These are phyloP conservation scores for Barnettozyma sucrosica DNA, from an alignment of 805 yeast species.

Conservation along the genomic window DNA sequence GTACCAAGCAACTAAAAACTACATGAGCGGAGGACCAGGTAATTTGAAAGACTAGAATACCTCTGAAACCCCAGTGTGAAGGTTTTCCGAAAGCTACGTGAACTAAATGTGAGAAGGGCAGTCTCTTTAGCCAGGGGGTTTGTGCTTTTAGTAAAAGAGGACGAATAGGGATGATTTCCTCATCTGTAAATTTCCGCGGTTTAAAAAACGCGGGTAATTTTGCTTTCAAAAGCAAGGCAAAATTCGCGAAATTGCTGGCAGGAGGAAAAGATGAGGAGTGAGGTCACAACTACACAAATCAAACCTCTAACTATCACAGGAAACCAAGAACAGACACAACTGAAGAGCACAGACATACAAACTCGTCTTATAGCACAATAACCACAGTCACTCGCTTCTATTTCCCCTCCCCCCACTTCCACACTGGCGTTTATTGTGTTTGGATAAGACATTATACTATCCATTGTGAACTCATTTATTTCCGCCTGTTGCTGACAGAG, in stretches of 20 bases:
- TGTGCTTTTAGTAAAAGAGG: too few relatives aligned
- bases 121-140: too few relatives aligned
- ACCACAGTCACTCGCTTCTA: conserved; percentile 1
- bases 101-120: too few relatives aligned
- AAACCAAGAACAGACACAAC: not conserved
- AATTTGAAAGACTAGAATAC: too few relatives aligned
- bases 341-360: not conserved
- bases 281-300: not conserved
- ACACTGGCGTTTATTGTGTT: not conserved
- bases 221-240: not conserved
- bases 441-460: not conserved
- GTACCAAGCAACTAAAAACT: too few relatives aligned
- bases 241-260: conserved; percentile 3
- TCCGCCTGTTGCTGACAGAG: not conserved
- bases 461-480: not conserved
- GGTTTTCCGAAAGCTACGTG: too few relatives aligned
- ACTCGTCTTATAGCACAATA: not conserved
- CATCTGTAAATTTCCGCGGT: not conserved
- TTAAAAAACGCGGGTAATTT: not conserved
- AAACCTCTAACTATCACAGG: not conserved
- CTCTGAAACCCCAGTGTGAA: too few relatives aligned
- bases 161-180: not conserved
- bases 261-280: not conserved
- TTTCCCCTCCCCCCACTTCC: not conserved
- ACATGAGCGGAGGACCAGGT: too few relatives aligned